Base-by-base conservation (phyloP, 352 stramenopile species). In the Phytophthora melonis region DNA sequence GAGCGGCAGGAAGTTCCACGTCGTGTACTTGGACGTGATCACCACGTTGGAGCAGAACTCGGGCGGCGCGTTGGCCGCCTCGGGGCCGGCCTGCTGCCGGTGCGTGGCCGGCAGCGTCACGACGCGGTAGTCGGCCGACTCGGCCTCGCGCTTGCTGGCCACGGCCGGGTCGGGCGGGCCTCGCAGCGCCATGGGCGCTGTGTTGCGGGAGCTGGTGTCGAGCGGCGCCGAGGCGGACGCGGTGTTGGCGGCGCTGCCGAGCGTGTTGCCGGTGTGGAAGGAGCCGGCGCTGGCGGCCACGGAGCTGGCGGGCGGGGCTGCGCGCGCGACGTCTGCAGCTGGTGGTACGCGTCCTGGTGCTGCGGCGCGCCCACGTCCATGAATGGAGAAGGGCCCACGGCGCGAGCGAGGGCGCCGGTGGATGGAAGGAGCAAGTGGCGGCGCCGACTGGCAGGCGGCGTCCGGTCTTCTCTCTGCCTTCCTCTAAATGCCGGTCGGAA, bases 11-110 rank as follows among this genome's bases (percentile, higher is more conserved):
- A 98, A 98, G 70, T 89, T 97, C 76, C 83, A 96, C 18, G 75
- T 72, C 66, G 92, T 96, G 82, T 97, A 98, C 81, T 97, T 98
- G 75, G 91, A 96, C 54, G 94, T 98, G 63, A 93, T 93, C 16
- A 98, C 89, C 34, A 95, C 79, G 65, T 98, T 98, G 18, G 84
- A 86, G 72, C 83, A 91, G 67, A 92, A 93, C 10, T 72, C 54
- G 16, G 75, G 49, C 36, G 71, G 45, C 3, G 36, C 58, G 18
- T 32, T 32, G 27, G 27, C 27, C 27, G 4, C 3, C 34, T 77
- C 72, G 18, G 55, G 25, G 27, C 55, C 60, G 2, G 59, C 45
- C 18, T 71, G 58, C 10, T 60, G 52, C 13, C 50, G 59, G 47
- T 72, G 71, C 5, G 70, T 66, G 55, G 85, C 72, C 27, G 86